Evolutionary conservation across 306 rosid species (phyloP), one percentile per base, ranked within the genome.

Genomic region (Inga oerstediana): DNA sequence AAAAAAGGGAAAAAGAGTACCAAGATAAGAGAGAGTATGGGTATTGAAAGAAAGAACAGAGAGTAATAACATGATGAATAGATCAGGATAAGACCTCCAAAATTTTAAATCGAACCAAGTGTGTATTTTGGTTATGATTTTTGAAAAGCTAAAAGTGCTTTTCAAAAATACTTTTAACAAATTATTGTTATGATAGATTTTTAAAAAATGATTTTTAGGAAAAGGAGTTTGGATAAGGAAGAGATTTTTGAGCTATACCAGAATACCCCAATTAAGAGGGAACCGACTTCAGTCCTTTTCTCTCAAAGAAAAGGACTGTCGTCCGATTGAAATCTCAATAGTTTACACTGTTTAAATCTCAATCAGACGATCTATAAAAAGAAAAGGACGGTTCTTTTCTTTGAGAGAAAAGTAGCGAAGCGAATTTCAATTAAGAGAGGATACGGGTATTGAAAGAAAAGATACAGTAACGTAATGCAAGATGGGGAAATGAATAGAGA

Each of bases 1-100:
- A 70, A 79, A 74, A 73, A 79, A 74, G 76, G 34, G 32, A 77
- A 72, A 58, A n/a, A 10, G 34, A 59, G 34, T 22, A 22, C 6
- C 32, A 7, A 59, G 10, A n/a, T 59, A 59, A 59, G 13, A 59
- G 37, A 62, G 13, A 11, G 12, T 22, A 12, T 24, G 68, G 68
- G 14, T 62, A 62, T 1, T 4, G 68, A 62, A 22, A 64, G 70
- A 5, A 13, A 27, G 39, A 64, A 27, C 8, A 64, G 1, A 30
- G 20, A 27, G 39, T 62, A 11, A 61, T 62, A 11, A 61, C 35
- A 0, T 22, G 43, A 3, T 61, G 16, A 58, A 24, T 22, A 24
- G 6, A 61, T 59, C 35, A 22, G 67, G 67, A 22, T 24, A 24
- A 16, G 59, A 16, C 5, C n/a, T 16, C n/a, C 59, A 52, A 52